phyloP scores from a whole-genome alignment of 805 yeast genomes.

The Lachancea thermotolerans region DNA sequence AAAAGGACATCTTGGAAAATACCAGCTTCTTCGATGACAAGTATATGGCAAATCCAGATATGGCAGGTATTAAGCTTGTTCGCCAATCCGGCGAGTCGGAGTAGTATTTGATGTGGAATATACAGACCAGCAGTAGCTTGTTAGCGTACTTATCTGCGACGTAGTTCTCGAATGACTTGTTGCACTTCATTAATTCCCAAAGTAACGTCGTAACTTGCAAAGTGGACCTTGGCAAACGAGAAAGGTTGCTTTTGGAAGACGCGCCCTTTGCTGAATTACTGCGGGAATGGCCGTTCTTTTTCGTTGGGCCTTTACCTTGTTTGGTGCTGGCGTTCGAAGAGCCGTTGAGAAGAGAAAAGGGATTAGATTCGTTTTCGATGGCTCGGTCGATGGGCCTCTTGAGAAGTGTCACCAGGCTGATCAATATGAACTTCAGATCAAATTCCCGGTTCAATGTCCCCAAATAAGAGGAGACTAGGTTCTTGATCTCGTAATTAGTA shows the following conservation, averaged over 20 bases:
- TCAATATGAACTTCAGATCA: conserved; percentile 46
- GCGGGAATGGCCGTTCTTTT: conserved; percentile 10
- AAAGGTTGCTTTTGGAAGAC: conserved; percentile 13
- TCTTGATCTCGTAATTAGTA: conserved; percentile 4
- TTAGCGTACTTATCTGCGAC: conserved; percentile 42
- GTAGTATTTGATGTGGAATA: conserved; percentile 52
- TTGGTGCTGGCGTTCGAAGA: conserved; percentile 6
- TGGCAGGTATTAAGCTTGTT: conserved; percentile 38
- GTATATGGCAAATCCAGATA: conserved; percentile 47
- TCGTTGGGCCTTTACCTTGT: not conserved
- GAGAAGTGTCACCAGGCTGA: conserved; percentile 43
- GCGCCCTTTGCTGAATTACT: conserved; percentile 3
- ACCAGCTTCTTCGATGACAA: conserved; percentile 38
- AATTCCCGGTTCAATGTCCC: conserved; percentile 47
- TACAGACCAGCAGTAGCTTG: conserved; percentile 46
- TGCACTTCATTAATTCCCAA: conserved; percentile 76
- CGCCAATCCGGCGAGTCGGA: conserved; percentile 14
- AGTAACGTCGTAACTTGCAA: conserved; percentile 54
- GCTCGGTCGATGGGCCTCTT: conserved; percentile 38
- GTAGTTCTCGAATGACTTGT: conserved; percentile 44
- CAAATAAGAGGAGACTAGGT: conserved; percentile 25
- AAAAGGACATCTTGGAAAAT: conserved; percentile 37
- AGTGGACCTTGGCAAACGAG: conserved; percentile 43
- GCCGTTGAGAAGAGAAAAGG: conserved; percentile 26
- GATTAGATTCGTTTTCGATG: conserved; percentile 34